Evolutionary conservation across 352 stramenopile genomes (phyloP).

Genomic region (Albugo candida): DNA sequence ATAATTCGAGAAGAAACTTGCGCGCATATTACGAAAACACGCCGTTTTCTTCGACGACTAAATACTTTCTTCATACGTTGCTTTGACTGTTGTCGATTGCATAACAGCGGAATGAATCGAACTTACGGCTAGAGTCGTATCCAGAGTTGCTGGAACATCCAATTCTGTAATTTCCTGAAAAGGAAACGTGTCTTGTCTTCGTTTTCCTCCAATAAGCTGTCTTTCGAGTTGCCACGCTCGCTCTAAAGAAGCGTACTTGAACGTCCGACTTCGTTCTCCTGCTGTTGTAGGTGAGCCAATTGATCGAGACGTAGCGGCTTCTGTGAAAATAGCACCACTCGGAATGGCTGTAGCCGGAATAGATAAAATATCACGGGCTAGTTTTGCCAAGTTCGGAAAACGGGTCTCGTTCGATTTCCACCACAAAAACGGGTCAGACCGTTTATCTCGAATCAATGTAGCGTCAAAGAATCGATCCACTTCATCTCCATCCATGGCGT

Average conservation of each 20-base stretch:
- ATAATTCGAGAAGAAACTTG: too few species aligned
- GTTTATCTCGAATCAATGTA: constrained; percentile 59
- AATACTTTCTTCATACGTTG: constrained; percentile 79
- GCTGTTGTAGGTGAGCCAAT: constrained; percentile 22
- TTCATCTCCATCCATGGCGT: constrained; percentile 55
- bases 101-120: constrained; percentile 9
- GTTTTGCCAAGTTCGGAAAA: constrained; percentile 45
- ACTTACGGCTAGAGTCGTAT: too few species aligned
- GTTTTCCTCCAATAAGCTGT: constrained; percentile 53
- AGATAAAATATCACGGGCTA: constrained; percentile 51
- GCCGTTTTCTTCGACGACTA: constrained; percentile 12
- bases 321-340: constrained; percentile 50
- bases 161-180: constrained; percentile 20
- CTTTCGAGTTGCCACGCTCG: constrained; percentile 63
- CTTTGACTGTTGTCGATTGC: constrained; percentile 32
- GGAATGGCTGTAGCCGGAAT: constrained; percentile 48
- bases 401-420: constrained; percentile 71
- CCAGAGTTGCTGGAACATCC: too few species aligned
- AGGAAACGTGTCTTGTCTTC: constrained; percentile 55
- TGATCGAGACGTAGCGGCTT: constrained; percentile 31
- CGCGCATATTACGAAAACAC: too few species aligned
- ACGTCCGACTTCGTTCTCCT: constrained; percentile 46
- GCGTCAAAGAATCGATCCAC: constrained; percentile 70
- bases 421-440: constrained; percentile 59
- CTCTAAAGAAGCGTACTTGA: constrained; percentile 53